Evolutionary conservation across 2,329 filamentous ascomycete species (phyloP).

Genomic region (Akanthomyces lecanii): DNA sequence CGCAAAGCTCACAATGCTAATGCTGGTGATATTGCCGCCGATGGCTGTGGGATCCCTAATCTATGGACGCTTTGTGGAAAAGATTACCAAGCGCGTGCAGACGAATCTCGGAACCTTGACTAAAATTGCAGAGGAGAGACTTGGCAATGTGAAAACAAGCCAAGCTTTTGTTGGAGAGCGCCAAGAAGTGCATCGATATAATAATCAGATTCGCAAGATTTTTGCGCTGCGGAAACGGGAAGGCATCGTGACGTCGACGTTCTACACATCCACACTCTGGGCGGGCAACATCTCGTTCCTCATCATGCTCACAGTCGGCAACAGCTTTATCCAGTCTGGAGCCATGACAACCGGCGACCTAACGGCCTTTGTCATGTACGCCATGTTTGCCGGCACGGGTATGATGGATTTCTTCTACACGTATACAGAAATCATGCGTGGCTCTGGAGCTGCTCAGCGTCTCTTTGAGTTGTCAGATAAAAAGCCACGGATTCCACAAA

Average conservation of each 20-base stretch:
- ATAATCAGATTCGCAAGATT: conserved; percentile 85
- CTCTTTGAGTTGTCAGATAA: conserved; percentile 95
- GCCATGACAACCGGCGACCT: conserved; percentile 86
- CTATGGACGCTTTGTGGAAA: conserved; percentile 84
- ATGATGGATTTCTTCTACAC: conserved; percentile 93
- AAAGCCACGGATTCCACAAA: conserved; percentile 77
- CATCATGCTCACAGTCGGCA: conserved; percentile 82
- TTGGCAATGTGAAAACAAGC: conserved; percentile 93
- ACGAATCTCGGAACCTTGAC: conserved; percentile 88
- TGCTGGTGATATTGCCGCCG: conserved; percentile 83
- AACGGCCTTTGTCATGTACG: conserved; percentile 98
- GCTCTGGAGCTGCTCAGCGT: conserved; percentile 88
- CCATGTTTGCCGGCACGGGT: conserved; percentile 77
- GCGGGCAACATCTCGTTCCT: conserved; percentile 96
- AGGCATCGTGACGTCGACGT: conserved; percentile 82
- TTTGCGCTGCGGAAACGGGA: conserved; percentile 84
- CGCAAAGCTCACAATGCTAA: conserved; percentile 79
- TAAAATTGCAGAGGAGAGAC: conserved; percentile 95
- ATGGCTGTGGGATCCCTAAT: conserved; percentile 87
- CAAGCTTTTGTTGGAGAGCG: conserved; percentile 94
- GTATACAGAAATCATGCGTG: conserved; percentile 98
- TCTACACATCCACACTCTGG: conserved; percentile 83
- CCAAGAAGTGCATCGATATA: conserved; percentile 86
- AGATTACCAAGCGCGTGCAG: conserved; percentile 86
- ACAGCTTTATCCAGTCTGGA: conserved; percentile 81